Percentiles rank a stretch among this genome's conserved stretches.
Conservation (phyloP, 108 stramenopile genomes). For the Thalassiosira profunda region DNA sequence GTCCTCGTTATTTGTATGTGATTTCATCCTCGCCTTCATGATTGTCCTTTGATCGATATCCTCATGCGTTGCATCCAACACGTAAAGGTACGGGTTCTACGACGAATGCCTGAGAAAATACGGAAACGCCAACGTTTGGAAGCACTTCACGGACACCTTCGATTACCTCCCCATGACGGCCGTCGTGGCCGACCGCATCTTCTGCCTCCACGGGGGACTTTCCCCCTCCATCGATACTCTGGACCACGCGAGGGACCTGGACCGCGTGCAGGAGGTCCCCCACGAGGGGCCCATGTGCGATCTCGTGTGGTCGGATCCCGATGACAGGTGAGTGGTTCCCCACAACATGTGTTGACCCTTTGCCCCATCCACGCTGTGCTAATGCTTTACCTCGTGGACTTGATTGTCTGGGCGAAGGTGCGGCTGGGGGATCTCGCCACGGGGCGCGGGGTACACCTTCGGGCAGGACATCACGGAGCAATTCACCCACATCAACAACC, state of each 20-base stretch:
- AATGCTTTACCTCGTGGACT: neutral
- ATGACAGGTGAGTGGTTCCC: slow-evolving; percentile 79
- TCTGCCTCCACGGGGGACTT: slow-evolving; percentile 97
- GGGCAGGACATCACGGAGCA: slow-evolving; percentile 95
- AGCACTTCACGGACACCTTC: slow-evolving; percentile 98
- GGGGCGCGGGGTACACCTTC: slow-evolving; percentile 96
- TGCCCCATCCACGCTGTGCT: neutral
- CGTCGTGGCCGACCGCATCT: slow-evolving; percentile 92
- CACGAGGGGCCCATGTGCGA: slow-evolving; percentile 99
- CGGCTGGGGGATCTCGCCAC: slow-evolving; percentile 91
- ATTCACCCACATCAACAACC: slow-evolving; percentile 93
- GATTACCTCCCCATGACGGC: slow-evolving; percentile 96
- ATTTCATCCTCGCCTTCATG: neutral
- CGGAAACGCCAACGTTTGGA: slow-evolving; percentile 98
- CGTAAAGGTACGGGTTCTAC: slow-evolving; percentile 91
- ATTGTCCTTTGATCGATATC: neutral
- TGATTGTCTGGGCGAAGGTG: slow-evolving; percentile 19
- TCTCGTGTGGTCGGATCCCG: slow-evolving; percentile 99
- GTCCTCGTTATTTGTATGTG: slow-evolving; percentile 1
- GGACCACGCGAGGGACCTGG: slow-evolving; percentile 94
- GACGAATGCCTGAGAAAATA: slow-evolving; percentile 99
- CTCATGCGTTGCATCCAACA: neutral
- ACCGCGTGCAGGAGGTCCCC: slow-evolving; percentile 98
- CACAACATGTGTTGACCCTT: neutral
- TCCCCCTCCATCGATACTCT: slow-evolving; percentile 92